Percentiles rank a stretch among this genome's conserved stretches.
Evolutionary conservation across 1,284 basidiomycete genomes (phyloP).

Genomic region (Puccinia novopanici): DNA sequence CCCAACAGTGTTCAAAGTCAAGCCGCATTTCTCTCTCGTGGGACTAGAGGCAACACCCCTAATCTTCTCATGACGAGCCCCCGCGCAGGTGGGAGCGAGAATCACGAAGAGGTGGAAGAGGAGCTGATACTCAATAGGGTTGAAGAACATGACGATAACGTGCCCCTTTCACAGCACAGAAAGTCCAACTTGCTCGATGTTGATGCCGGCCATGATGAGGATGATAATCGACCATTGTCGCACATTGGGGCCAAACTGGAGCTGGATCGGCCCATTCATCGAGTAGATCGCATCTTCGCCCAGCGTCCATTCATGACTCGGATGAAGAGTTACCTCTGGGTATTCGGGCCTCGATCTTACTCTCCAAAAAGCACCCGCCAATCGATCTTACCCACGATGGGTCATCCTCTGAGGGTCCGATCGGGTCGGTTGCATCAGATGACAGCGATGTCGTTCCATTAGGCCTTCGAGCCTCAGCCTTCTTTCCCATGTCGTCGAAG

Average conservation of each 20-base stretch:
- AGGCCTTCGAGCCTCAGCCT: conserved; percentile 36
- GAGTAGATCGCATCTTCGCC: conserved; percentile 7
- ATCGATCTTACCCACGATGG: conserved; percentile 46
- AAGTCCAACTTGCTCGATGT: conserved; percentile 26
- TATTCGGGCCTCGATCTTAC: conserved; percentile 40
- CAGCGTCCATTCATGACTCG: conserved; percentile 36
- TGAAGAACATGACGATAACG: conserved; percentile 36
- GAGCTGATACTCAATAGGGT: not conserved
- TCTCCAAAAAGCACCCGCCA: conserved; percentile 38
- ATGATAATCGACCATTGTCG: conserved; percentile 45
- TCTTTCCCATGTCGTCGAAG: not conserved
- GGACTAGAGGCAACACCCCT: conserved; percentile 9
- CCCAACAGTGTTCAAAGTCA: conserved; percentile 25
- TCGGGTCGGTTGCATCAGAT: conserved; percentile 35
- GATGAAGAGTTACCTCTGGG: conserved; percentile 49
- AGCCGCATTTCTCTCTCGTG: conserved; percentile 20
- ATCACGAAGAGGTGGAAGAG: conserved; percentile 6
- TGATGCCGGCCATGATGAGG: conserved; percentile 8
- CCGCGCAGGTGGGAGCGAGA: conserved; percentile 10
- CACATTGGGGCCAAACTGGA: conserved; percentile 5
- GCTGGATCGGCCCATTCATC: not conserved
- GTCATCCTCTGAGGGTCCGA: conserved; percentile 22
- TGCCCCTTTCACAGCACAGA: conserved; percentile 40
- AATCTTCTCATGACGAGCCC: not conserved
- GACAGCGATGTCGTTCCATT: conserved; percentile 43